Conservation (phyloP, 108 stramenopile species). For the Aureococcus anophagefferens region DNA sequence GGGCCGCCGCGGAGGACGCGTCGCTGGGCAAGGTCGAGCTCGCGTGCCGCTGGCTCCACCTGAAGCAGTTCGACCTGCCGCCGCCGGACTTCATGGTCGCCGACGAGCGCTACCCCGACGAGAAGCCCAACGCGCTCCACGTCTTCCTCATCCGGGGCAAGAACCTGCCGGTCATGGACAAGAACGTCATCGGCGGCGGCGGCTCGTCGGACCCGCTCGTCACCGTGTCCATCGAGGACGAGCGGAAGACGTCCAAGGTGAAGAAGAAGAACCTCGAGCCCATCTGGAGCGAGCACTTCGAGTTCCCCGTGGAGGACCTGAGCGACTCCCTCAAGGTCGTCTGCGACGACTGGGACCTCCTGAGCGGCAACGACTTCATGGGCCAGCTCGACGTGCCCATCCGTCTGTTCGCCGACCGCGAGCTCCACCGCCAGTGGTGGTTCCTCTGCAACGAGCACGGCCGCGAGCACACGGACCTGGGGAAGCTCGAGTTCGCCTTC, state of each 20-base stretch:
- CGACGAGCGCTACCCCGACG: background rate
- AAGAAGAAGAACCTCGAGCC: slow-evolving; percentile 10
- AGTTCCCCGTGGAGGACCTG: slow-evolving; percentile 9
- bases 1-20: too few species aligned
- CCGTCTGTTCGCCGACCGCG: background rate
- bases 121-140: slow-evolving; percentile 6
- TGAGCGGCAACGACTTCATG: slow-evolving; percentile 12
- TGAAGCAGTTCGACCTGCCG: slow-evolving; percentile 1
- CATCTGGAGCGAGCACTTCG: slow-evolving; percentile 7
- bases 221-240: background rate
- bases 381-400: slow-evolving; percentile 1
- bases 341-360: background rate
- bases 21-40: background rate
- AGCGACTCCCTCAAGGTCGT: background rate
- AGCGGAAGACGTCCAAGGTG: background rate
- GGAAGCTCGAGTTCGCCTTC: too few species aligned
- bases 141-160: background rate
- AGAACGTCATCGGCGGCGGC: slow-evolving; percentile 5
- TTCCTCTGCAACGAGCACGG: background rate
- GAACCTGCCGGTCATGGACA: slow-evolving; percentile 6
- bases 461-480: background rate
- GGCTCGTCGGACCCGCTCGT: slow-evolving; percentile 3
- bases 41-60: background rate
- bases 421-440: slow-evolving; percentile 1
- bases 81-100: too few species aligned